Conservation (phyloP, 192 early-diverging fungal genomes). For the Backusella australiensis region DNA sequence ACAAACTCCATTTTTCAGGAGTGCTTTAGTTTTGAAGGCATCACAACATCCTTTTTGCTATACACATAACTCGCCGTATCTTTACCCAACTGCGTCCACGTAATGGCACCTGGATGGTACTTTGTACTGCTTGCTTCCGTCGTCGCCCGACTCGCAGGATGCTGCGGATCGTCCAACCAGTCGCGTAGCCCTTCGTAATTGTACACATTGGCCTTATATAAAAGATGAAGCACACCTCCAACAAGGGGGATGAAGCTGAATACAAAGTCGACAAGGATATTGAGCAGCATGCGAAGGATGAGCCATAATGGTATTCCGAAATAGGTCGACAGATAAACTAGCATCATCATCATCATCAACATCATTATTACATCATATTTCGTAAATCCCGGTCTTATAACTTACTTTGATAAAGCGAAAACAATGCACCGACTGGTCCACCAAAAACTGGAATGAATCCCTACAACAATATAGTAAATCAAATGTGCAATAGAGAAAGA, state of each 20-base stretch:
- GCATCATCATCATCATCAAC: not conserved
- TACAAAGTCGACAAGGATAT: slow-evolving; percentile 17
- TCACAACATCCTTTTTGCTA: not conserved
- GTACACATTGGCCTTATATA: slow-evolving; percentile 30
- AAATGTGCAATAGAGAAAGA: too few species aligned
- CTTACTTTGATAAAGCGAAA: slow-evolving; percentile 21
- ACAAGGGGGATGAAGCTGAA: slow-evolving; percentile 22
- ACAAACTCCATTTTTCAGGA: not conserved
- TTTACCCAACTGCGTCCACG: not conserved
- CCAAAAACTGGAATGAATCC: slow-evolving; percentile 29
- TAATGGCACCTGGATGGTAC: not conserved
- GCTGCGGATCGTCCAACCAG: slow-evolving; percentile 4
- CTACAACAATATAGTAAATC: not conserved
- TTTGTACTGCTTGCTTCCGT: not conserved
- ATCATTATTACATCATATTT: not conserved
- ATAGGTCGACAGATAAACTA: slow-evolving; percentile 20
- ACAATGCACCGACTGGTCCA: slow-evolving; percentile 6
- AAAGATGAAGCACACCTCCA: slow-evolving; percentile 20
- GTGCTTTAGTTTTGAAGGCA: not conserved
- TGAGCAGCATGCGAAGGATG: slow-evolving; percentile 16
- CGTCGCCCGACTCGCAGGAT: not conserved
- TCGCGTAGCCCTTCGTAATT: slow-evolving; percentile 23
- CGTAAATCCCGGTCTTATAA: not conserved
- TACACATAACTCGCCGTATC: not conserved
- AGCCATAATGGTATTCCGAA: slow-evolving; percentile 32